Percentiles rank a stretch among this genome's conserved stretches.
These are phyloP conservation scores for Dactylorhiza incarnata DNA, from an alignment of 106 monocot genomes.

Conservation along the genomic window DNA sequence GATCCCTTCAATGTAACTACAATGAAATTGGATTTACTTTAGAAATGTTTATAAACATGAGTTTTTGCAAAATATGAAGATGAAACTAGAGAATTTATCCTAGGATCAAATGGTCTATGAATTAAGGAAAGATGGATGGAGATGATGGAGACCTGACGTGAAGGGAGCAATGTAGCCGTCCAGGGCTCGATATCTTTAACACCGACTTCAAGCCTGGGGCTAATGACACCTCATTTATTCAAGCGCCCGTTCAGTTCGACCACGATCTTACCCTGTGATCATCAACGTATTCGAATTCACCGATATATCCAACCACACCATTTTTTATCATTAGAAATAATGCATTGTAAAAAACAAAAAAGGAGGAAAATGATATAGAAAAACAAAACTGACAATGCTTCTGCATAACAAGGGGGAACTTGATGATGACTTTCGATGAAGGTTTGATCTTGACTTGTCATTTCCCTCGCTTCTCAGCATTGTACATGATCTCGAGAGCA, in stretches of 20 bases:
- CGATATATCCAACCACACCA: slow-evolving; percentile 36
- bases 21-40: too few species aligned
- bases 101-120: too few species aligned
- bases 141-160: slow-evolving; percentile 38
- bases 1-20: too few species aligned
- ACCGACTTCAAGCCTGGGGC: slow-evolving; percentile 62
- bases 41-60: too few species aligned
- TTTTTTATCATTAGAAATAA: not conserved
- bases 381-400: slow-evolving; percentile 40
- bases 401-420: slow-evolving; percentile 73
- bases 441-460: slow-evolving; percentile 61
- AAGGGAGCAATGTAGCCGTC: slow-evolving; percentile 63
- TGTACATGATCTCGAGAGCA: slow-evolving; percentile 72
- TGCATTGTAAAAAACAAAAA: not conserved
- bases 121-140: too few species aligned
- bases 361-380: not conserved
- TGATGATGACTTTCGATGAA: slow-evolving; percentile 68
- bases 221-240: slow-evolving; percentile 65
- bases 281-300: slow-evolving; percentile 66
- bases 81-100: too few species aligned
- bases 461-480: slow-evolving; percentile 68
- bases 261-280: slow-evolving; percentile 70
- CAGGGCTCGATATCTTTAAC: slow-evolving; percentile 64
- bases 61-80: too few species aligned
- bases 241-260: slow-evolving; percentile 54